Base-by-base conservation (phyloP, 2,329 filamentous ascomycete species). In the Cladosporium velox region DNA sequence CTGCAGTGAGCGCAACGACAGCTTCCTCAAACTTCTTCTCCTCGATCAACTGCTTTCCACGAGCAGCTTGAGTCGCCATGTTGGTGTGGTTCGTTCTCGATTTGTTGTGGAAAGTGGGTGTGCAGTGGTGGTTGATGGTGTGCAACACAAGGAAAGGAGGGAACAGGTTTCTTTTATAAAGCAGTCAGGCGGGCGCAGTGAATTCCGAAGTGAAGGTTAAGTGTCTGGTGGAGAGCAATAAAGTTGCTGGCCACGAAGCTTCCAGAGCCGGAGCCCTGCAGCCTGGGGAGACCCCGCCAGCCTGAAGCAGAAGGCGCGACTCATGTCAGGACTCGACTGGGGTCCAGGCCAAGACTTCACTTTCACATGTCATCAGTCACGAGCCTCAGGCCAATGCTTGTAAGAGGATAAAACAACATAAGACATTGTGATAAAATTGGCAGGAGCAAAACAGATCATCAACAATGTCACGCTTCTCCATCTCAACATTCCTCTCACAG, bases 1-100 rank as follows among this genome's bases (percentile, higher is more conserved):
- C 92, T 47, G 81, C 78, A 8, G 90, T 90, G 69, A 90, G 90
- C 72, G 88, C 85, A 41, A 81, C 77, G 71, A 97, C 86, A 54
- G 91, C 93, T 57, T 84, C 82, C 5, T 84, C 80, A 77, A 87
- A 94, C 67, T 93, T 84, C 60, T 84, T 85, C 10, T 79, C 81
- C 32, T 86, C 80, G 66, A 92, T 83, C 65, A 92, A 87, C 68
- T 83, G 81, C 66, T 84, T 84, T 67, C 86, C 93, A 68, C 85
- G 79, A 24, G 78, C 77, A 65, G 85, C 84, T 54, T 83, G 77
- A 69, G 86, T 81, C 81, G 87, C 87, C 61, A 74, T 74, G 63
- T 34, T 70, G 51, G 41, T 52, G 15, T 62, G 28, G 10, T 34
- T 18, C 21, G 21, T 24, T 59, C 14, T 44, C n/a, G 54, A 21